Evolutionary conservation across 371 early-diverging fungal genomes (phyloP).

Genomic region (Zychaea mexicana): DNA sequence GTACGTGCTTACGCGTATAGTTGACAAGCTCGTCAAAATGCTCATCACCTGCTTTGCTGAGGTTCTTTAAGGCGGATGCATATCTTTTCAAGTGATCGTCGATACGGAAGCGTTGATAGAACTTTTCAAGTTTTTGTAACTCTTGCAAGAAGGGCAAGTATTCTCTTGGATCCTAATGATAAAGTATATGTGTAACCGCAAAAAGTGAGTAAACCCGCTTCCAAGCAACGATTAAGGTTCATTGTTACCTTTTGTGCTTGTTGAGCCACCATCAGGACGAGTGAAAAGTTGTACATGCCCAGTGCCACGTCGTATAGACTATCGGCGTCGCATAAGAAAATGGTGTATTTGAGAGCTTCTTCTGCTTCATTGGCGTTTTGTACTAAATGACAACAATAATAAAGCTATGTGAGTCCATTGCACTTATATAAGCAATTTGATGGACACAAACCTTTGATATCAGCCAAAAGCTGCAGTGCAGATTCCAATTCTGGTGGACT

Average conservation of each 20-base stretch:
- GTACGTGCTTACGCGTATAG: constrained; percentile 66
- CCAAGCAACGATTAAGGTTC: background rate
- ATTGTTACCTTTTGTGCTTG: constrained; percentile 76
- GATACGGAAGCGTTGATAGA: constrained; percentile 85
- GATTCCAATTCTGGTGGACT: constrained; percentile 85
- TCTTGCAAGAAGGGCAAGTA: constrained; percentile 89
- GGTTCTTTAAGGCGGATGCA: constrained; percentile 71
- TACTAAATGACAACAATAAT: too few relatives aligned
- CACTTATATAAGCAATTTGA: background rate
- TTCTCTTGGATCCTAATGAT: constrained; percentile 85
- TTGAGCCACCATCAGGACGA: constrained; percentile 94
- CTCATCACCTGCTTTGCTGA: constrained; percentile 65
- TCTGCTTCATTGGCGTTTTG: constrained; percentile 68
- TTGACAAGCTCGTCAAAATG: constrained; percentile 68
- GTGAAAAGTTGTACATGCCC: constrained; percentile 91
- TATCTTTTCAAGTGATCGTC: constrained; percentile 82
- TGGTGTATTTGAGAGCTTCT: constrained; percentile 86
- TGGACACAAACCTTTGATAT: constrained; percentile 52
- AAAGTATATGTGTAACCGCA: background rate
- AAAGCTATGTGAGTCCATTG: constrained; percentile 47
- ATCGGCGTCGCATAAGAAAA: constrained; percentile 89
- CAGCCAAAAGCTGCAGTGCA: constrained; percentile 69
- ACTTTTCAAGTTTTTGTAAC: constrained; percentile 70
- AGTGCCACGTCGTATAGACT: constrained; percentile 89
- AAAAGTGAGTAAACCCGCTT: too few relatives aligned